Conservation (phyloP, 768 basidiomycete genomes). For the Pisolithus microcarpus region DNA sequence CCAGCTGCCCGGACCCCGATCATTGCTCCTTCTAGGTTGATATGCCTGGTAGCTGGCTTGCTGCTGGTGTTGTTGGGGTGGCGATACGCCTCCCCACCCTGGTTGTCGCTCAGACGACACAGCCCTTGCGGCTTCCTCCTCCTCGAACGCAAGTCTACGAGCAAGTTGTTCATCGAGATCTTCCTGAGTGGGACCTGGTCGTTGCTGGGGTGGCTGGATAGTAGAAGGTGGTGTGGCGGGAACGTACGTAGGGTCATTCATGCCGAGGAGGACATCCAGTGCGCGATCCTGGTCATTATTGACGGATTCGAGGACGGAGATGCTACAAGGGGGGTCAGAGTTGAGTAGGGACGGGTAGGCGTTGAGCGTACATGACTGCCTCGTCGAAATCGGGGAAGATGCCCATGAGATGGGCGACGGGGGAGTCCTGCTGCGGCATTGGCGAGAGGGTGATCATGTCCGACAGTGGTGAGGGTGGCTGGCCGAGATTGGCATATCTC, state of each 20-base stretch:
- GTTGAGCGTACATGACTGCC: slow-evolving; percentile 48
- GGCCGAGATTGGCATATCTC: too few species aligned
- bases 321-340: slow-evolving; percentile 30
- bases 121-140: slow-evolving; percentile 26
- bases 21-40: slow-evolving; percentile 13
- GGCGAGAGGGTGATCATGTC: slow-evolving; percentile 8
- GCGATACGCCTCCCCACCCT: slow-evolving; percentile 1
- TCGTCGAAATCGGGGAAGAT: slow-evolving; percentile 83
- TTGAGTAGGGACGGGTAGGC: not conserved
- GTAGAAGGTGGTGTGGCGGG: slow-evolving; percentile 21
- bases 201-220: not conserved
- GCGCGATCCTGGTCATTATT: slow-evolving; percentile 67
- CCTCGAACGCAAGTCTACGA: slow-evolving; percentile 61
- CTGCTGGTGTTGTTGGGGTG: slow-evolving; percentile 5
- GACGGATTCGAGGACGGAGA: slow-evolving; percentile 67
- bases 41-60: slow-evolving; percentile 17
- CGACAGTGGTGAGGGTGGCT: not conserved
- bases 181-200: slow-evolving; percentile 42
- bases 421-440: slow-evolving; percentile 31
- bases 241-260: slow-evolving; percentile 78
- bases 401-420: slow-evolving; percentile 47
- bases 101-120: not conserved
- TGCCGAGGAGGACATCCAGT: slow-evolving; percentile 69
- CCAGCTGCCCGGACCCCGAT: slow-evolving; percentile 3
- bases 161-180: slow-evolving; percentile 79